A percentile compares a stretch with the other conserved stretches of the same genome.
Evolutionary conservation across 2,329 filamentous ascomycete species (phyloP).

Genomic region (Aspergillus unguis): DNA sequence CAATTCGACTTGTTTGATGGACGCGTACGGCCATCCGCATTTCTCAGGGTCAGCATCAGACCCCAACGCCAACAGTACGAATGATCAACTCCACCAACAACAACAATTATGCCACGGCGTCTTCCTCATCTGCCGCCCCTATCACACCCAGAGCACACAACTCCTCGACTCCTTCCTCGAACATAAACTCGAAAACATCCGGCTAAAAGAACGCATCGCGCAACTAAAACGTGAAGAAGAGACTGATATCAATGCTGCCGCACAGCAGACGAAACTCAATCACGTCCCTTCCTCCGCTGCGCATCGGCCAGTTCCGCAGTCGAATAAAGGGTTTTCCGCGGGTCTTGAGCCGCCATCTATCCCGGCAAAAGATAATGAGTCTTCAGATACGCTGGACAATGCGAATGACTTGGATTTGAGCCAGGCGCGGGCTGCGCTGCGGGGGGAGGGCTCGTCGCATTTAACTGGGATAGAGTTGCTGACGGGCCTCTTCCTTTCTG

Average conservation of each 20-base stretch:
- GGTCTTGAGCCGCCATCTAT: constrained; percentile 17
- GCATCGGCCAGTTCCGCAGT: background rate
- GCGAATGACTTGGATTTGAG: constrained; percentile 57
- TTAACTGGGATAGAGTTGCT: constrained; percentile 90
- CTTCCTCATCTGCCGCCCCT: constrained; percentile 88
- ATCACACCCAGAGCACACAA: constrained; percentile 81
- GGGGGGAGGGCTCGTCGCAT: constrained; percentile 70
- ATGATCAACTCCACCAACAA: constrained; percentile 35
- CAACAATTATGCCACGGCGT: constrained; percentile 78
- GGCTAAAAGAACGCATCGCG: constrained; percentile 75
- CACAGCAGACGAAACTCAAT: constrained; percentile 35
- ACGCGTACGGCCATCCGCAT: constrained; percentile 90
- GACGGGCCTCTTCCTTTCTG: constrained; percentile 80
- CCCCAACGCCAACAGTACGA: background rate
- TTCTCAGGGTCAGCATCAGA: constrained; percentile 43
- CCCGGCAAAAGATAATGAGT: constrained; percentile 38
- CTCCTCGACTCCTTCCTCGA: constrained; percentile 90
- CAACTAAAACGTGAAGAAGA: constrained; percentile 82
- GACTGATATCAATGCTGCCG: constrained; percentile 68
- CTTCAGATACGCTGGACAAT: constrained; percentile 31
- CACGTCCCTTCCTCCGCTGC: constrained; percentile 1
- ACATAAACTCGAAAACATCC: constrained; percentile 94
- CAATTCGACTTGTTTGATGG: constrained; percentile 73
- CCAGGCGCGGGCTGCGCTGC: constrained; percentile 85
- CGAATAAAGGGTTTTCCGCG: background rate